Percentiles rank a stretch among this genome's conserved stretches.
These are phyloP conservation scores for Trichomonas tenax DNA, from an alignment of 208 protist genomes.

Conservation along the genomic window DNA sequence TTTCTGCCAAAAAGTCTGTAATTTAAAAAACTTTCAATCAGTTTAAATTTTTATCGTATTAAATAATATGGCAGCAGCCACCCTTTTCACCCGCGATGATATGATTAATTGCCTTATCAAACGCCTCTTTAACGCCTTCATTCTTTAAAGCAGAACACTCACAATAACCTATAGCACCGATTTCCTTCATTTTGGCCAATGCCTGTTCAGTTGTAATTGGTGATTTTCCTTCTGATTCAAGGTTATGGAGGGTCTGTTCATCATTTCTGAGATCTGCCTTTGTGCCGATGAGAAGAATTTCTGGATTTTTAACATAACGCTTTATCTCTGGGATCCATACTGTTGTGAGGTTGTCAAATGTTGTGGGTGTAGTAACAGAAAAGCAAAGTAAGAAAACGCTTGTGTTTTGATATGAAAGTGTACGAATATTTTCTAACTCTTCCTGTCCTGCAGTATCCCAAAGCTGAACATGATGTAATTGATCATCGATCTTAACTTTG, in stretches of 20 bases:
- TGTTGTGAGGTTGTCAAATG: constrained; percentile 52
- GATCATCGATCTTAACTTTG: not conserved
- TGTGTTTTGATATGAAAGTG: constrained; percentile 45
- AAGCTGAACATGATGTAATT: not conserved
- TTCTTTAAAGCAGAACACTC: constrained; percentile 38
- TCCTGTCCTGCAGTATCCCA: constrained; percentile 34
- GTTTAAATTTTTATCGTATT: not conserved
- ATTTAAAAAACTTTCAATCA: not conserved
- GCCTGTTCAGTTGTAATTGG: constrained; percentile 24
- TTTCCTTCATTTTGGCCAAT: not conserved
- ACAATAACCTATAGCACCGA: constrained; percentile 34
- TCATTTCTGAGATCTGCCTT: constrained; percentile 8
- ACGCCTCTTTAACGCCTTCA: constrained; percentile 33
- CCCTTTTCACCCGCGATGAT: not conserved
- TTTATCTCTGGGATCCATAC: constrained; percentile 23
- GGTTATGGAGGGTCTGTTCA: not conserved
- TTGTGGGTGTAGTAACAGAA: constrained; percentile 47
- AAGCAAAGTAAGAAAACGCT: constrained; percentile 58
- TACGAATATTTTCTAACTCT: constrained; percentile 23
- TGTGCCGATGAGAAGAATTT: not conserved
- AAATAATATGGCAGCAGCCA: not conserved
- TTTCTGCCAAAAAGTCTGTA: too few species aligned
- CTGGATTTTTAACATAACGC: not conserved
- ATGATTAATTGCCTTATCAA: constrained; percentile 35
- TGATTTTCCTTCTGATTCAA: not conserved